These are phyloP conservation scores for Uronychia binucleata DNA, from an alignment of 73 alveolate species.

Conservation along the genomic window DNA sequence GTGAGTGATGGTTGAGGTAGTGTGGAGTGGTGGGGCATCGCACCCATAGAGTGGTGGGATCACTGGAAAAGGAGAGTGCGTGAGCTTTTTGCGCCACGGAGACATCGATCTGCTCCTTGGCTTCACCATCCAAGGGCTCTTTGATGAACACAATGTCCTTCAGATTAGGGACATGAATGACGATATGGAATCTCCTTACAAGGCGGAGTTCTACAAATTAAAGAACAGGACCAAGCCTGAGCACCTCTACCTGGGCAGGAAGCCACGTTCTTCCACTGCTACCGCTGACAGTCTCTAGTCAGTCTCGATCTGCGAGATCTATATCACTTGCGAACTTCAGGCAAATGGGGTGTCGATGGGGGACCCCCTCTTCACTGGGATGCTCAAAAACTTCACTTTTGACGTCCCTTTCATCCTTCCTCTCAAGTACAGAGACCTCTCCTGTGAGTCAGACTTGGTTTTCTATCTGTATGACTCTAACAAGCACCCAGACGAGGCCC, in stretches of 20 bases:
- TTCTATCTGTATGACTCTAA: conserved; percentile 53
- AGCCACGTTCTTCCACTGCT: not conserved
- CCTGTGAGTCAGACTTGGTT: conserved; percentile 36
- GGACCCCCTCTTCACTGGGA: not conserved
- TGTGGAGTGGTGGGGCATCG: not conserved
- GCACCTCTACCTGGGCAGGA: not conserved
- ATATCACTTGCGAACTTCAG: not conserved
- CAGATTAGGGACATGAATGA: not conserved
- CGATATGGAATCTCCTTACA: not conserved
- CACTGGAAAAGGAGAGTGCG: not conserved
- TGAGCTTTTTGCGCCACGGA: not conserved
- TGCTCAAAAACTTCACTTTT: not conserved
- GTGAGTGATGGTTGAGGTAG: too few species aligned
- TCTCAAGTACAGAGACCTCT: conserved; percentile 38
- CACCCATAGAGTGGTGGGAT: not conserved
- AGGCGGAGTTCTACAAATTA: not conserved
- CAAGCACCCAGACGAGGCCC: conserved; percentile 23
- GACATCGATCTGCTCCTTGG: not conserved
- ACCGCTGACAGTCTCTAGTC: not conserved
- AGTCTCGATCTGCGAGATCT: not conserved
- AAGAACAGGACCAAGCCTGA: not conserved
- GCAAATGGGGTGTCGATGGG: not conserved
- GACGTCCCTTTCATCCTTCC: conserved; percentile 39
- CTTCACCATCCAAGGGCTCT: not conserved
- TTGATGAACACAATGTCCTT: not conserved